Evolutionary conservation across 371 early-diverging fungal species (phyloP), one percentile per base, ranked within the genome.

Genomic region (Coemansia sp.): DNA sequence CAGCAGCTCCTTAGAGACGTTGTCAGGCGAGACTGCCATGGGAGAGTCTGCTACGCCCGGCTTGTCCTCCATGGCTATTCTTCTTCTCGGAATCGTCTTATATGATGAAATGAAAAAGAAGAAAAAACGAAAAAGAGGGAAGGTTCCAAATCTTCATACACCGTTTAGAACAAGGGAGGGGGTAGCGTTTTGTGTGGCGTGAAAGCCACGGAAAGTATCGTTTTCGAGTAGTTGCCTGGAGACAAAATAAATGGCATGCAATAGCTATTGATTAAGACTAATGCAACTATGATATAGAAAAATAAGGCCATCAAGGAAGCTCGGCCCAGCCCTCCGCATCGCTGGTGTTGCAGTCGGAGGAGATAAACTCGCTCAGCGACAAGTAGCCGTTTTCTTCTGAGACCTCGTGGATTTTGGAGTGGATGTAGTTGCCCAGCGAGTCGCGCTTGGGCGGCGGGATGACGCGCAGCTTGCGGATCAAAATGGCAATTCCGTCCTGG

Each of bases 401-500:
- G 8, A 60, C 16, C 37, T 63, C 74, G 32, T 59, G 68, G 9
- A 68, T 33, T 34, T 34, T 57, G 4, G 65, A 34, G 18, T 50
- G 48, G 14, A 57, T 39, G 18, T 60, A 67, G 58, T 64, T 64
- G 48, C 64, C 68, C 43, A 63, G 14, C 16, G 36, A 37, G 44
- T 68, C 60, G 42, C 58, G 39, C 49, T 52, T 58, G 18, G 69
- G 69, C 37, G 74, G 50, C 1, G 64, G 31, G 18, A 48, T 16
- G 2, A 37, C 34, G 9, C 57, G 33, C 18, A 67, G 61, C 43
- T 61, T 64, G n/a, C 74, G 37, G 44, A 72, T 12, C 18, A 72
- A 58, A 40, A 72, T 39, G 12, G 68, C 69, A 24, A 72, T 60
- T 36, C 74, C 74, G 44, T 72, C 74, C 44, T 67, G 68, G 51